phyloP scores from a whole-genome alignment of 1,284 basidiomycete species.

The Ceratobasidium sp. region DNA sequence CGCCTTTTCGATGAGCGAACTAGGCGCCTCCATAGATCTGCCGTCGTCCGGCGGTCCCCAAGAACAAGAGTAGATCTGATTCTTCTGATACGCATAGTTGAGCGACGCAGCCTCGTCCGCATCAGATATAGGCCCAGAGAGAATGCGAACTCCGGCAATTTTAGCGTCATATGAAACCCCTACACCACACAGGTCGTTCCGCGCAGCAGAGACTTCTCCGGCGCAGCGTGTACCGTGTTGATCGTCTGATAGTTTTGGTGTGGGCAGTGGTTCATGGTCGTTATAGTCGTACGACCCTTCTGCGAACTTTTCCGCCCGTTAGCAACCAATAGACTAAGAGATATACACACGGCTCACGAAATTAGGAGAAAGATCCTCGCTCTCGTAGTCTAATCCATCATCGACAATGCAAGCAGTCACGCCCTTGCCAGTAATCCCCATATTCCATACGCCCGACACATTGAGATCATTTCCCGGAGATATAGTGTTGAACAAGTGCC shows the following conservation, averaged over 20 bases:
- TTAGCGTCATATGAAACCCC: conserved; percentile 94
- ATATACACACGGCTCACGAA: conserved; percentile 77
- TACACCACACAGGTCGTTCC: conserved; percentile 95
- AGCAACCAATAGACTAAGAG: conserved; percentile 23
- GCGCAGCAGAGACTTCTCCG: conserved; percentile 97
- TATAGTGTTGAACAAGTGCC: conserved; percentile 90
- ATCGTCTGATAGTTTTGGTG: conserved; percentile 91
- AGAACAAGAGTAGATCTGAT: conserved; percentile 94
- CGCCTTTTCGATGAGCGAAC: conserved; percentile 93
- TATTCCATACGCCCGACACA: conserved; percentile 69
- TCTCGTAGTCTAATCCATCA: conserved; percentile 94
- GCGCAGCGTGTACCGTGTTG: conserved; percentile 98
- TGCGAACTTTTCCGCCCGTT: conserved; percentile 71
- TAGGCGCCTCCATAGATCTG: conserved; percentile 94
- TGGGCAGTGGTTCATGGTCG: conserved; percentile 89
- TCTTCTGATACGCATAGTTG: conserved; percentile 94
- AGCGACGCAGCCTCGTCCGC: conserved; percentile 97
- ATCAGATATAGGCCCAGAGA: conserved; percentile 97
- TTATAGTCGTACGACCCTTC: conserved; percentile 98
- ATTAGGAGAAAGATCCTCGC: conserved; percentile 89
- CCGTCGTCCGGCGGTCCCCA: conserved; percentile 99
- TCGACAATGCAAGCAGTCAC: conserved; percentile 93
- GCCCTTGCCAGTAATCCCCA: conserved; percentile 88
- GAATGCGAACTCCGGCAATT: conserved; percentile 94
- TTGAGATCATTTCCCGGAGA: conserved; percentile 69